Evolutionary conservation across 2,329 filamentous ascomycete species (phyloP), one percentile per base, ranked within the genome.

Genomic region (Xylaria sp.): DNA sequence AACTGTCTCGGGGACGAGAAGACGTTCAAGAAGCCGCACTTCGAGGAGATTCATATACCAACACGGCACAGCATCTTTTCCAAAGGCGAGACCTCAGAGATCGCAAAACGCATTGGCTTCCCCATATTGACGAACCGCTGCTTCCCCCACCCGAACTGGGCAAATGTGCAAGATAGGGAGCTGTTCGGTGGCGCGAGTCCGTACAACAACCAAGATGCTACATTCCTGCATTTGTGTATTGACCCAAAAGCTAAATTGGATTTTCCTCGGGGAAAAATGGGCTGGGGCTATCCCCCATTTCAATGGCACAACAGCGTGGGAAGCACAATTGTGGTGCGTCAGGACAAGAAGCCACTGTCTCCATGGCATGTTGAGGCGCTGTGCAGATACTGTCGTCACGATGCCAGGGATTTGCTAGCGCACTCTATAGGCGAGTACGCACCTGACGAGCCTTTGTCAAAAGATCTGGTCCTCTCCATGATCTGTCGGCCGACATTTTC

Each of bases 21-120:
- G 28, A 15, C 63, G n/a, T 58, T 59, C 21, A 55, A 60, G n/a
- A 64, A 49, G 47, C 68, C 66, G 4, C 49, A 50, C 1, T 31
- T 31, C 9, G 28, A 31, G 9, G 9, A 31, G 28, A 31, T 31
- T 9, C 28, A 4, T 5, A 9, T 4, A 9, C 9, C 5, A 31
- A 9, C 28, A 4, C 9, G 5, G 28, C 28, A 31, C 9, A 31
- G 28, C 28, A 31, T 31, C 28, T 31, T 31, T 31, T 9, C 28
- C 9, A 4, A 31, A 9, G 28, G 28, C 28, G 58, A 68, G 3
- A 54, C 14, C 19, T 66, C 66, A 5, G 62, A 67, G 4, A 65
- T 70, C 40, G 54, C 62, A 25, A 45, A 64, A 4, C 64, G 61
- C 37, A 60, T 68, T 25, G 64, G 60, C 15, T 25, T 68, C 14